These are phyloP conservation scores for Raphanus sativus DNA, from an alignment of 345 rosid species.

Conservation along the genomic window DNA sequence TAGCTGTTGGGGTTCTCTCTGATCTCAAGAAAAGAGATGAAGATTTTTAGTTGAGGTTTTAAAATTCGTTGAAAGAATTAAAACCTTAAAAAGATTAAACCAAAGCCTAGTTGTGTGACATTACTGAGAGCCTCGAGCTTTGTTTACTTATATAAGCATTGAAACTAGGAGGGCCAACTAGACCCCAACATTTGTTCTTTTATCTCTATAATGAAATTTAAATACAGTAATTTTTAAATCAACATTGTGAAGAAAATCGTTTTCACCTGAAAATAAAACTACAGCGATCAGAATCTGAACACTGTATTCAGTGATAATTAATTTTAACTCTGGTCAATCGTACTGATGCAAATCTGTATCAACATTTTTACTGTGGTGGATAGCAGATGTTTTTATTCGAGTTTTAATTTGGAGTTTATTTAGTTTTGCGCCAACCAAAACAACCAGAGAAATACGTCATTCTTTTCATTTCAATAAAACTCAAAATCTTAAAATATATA, in stretches of 20 bases:
- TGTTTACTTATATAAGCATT: constrained; percentile 28
- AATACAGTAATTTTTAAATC: not conserved
- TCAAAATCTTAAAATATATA: not conserved
- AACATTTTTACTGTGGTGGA: constrained; percentile 7
- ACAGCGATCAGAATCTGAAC: constrained; percentile 7
- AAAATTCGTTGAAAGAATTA: constrained; percentile 19
- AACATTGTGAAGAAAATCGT: not conserved
- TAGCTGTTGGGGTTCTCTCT: constrained; percentile 6
- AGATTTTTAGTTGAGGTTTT: constrained; percentile 1
- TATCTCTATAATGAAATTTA: not conserved
- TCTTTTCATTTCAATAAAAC: not conserved
- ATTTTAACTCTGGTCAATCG: constrained; percentile 10
- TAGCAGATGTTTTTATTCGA: not conserved
- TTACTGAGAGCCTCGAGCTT: constrained; percentile 22
- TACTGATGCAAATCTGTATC: not conserved
- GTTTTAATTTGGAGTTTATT: not conserved
- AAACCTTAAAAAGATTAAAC: constrained; percentile 15
- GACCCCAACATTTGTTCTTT: constrained; percentile 6
- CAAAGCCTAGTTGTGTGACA: constrained; percentile 15
- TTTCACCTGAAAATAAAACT: constrained; percentile 6
- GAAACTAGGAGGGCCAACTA: constrained; percentile 24
- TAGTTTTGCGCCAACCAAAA: not conserved
- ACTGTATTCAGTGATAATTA: constrained; percentile 15
- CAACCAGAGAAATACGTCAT: not conserved
- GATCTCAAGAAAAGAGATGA: not conserved